A percentile compares a stretch with the other conserved stretches of the same genome.
These are phyloP conservation scores for Sonneratia caseolaris DNA, from an alignment of 345 rosid genomes.

Conservation along the genomic window DNA sequence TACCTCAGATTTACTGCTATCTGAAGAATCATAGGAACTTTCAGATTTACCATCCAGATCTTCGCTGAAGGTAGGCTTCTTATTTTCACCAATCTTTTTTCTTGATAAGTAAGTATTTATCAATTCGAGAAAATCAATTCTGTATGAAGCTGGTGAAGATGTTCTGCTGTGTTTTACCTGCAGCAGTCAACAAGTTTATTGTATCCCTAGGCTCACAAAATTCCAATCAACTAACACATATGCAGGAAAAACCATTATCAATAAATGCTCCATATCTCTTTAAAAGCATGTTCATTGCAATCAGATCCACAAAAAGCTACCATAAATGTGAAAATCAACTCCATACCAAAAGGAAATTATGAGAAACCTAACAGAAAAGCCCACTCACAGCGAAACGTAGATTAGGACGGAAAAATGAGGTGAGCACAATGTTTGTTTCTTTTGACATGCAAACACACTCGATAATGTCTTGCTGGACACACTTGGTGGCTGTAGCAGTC, in stretches of 20 bases:
- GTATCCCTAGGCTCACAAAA: neutral
- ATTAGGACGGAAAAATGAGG: conserved; percentile 79
- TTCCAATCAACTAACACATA: neutral
- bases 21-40: conserved; percentile 11
- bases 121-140: conserved; percentile 46
- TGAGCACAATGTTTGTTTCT: conserved; percentile 61
- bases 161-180: conserved; percentile 84
- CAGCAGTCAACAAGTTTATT: conserved; percentile 14
- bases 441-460: conserved; percentile 56
- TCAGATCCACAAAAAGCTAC: neutral
- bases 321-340: neutral
- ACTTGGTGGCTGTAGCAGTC: conserved; percentile 85
- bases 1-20: conserved; percentile 9
- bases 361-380: neutral
- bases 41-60: conserved; percentile 24
- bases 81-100: conserved; percentile 25
- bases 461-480: conserved; percentile 64
- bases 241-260: neutral
- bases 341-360: neutral
- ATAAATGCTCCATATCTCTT: neutral
- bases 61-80: conserved; percentile 14
- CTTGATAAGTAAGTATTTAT: conserved; percentile 36
- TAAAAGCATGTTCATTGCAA: neutral
- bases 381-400: conserved; percentile 57
- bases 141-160: conserved; percentile 47